Conservation (phyloP, 1,284 basidiomycete genomes). For the Ustilago esculenta region DNA sequence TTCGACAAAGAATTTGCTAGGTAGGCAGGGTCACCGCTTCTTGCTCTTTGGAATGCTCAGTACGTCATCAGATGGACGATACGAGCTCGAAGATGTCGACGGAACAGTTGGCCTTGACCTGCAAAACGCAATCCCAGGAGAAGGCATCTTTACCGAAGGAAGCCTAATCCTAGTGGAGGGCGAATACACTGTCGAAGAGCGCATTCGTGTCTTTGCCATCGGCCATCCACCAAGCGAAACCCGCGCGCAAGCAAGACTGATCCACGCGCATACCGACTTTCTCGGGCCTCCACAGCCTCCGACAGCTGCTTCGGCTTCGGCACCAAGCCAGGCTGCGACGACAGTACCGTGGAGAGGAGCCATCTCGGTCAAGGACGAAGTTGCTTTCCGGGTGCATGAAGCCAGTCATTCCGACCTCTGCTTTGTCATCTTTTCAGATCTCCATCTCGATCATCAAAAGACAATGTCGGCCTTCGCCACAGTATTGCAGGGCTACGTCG, state of each 20-base stretch:
- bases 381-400: constrained; percentile 69
- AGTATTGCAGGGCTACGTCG: constrained; percentile 90
- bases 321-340: constrained; percentile 4
- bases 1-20: constrained; percentile 94
- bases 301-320: constrained; percentile 1
- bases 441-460: constrained; percentile 89
- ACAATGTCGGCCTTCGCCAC: constrained; percentile 81
- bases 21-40: constrained; percentile 88
- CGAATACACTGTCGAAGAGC: constrained; percentile 91
- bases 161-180: constrained; percentile 94
- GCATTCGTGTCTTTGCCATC: constrained; percentile 87
- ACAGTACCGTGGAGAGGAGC: constrained; percentile 71
- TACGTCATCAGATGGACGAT: constrained; percentile 85
- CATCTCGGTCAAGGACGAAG: constrained; percentile 90
- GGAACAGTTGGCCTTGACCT: constrained; percentile 90
- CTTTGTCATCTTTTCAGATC: constrained; percentile 91
- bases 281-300: constrained; percentile 74
- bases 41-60: constrained; percentile 91
- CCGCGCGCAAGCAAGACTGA: constrained; percentile 41
- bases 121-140: constrained; percentile 82
- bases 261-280: constrained; percentile 70
- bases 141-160: constrained; percentile 96
- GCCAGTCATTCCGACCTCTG: constrained; percentile 71
- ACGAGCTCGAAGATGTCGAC: constrained; percentile 93
- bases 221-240: constrained; percentile 83